These are phyloP conservation scores for Rhinocladiella similis DNA, from an alignment of 2,329 filamentous ascomycete genomes.

Conservation along the genomic window DNA sequence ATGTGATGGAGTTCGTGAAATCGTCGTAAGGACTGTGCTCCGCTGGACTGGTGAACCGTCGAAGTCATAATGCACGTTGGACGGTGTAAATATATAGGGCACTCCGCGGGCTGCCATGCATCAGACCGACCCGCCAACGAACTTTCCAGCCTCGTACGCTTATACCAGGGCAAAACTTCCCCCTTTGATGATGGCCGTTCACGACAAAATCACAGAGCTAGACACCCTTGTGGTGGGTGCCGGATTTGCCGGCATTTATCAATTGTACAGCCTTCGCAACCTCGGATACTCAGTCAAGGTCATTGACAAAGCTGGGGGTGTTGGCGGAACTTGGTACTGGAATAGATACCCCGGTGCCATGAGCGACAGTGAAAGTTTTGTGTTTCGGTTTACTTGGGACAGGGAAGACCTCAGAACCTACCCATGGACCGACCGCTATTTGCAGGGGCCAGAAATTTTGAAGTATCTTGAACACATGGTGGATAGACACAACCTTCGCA, in stretches of 20 bases:
- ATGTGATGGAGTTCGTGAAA: background rate
- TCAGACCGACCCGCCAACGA: background rate
- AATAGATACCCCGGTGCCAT: conserved; percentile 51
- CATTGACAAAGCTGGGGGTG: conserved; percentile 53
- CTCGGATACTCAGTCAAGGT: conserved; percentile 50
- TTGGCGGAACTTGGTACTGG: conserved; percentile 42
- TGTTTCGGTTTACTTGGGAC: conserved; percentile 13
- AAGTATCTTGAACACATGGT: conserved; percentile 51
- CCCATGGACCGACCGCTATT: conserved; percentile 22
- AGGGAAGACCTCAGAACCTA: conserved; percentile 19
- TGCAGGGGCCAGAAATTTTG: conserved; percentile 39
- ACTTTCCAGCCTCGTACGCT: background rate
- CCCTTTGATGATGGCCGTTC: conserved; percentile 1
- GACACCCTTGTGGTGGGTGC: conserved; percentile 35
- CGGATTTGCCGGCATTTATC: conserved; percentile 48
- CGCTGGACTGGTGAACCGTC: background rate
- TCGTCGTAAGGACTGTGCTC: background rate
- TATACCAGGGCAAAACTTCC: background rate
- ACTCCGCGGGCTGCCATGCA: conserved; percentile 1
- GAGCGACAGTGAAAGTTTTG: conserved; percentile 16
- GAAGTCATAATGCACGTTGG: conserved; percentile 1
- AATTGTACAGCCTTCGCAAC: conserved; percentile 54
- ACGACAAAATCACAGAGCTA: conserved; percentile 15
- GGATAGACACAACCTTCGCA: conserved; percentile 44
- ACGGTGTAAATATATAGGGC: conserved; percentile 5